Evolutionary conservation across 2,329 filamentous ascomycete species (phyloP), one percentile per base, ranked within the genome.

Genomic region (Monilinia laxa): DNA sequence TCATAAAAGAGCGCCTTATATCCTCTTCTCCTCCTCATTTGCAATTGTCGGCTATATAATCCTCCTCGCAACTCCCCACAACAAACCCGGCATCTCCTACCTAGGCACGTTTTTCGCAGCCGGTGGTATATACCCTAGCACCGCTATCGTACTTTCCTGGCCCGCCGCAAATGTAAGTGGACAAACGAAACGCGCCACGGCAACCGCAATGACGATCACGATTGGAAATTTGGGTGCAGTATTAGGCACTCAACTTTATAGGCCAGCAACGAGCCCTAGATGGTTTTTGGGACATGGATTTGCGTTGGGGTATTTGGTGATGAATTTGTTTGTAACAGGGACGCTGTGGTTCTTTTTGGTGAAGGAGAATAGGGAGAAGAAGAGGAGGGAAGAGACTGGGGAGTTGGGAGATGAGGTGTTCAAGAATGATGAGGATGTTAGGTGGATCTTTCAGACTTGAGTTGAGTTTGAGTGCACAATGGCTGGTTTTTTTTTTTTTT

Each of bases 81-180:
- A 76, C 0, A 79, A 80, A 1, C 83, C 87, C 0, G 85, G 86
- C 0, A 78, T 88, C 0, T 86, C 84, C 0, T 89, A 89, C 70
- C 70, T 81, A 0, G 87, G 86, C 3, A 87, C 84, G 0, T 85
- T 89, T 73, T 84, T 90, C 69, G 85, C 86, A 0, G 85, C 86
- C 0, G 86, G 83, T 0, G 89, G 89, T 0, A 90, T 91, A 70
- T 91, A 90, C 73, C 87, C 88, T 0, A 83, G 85, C 0, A 84
- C 82, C 0, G 87, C 87, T 0, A 81, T 90, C 2, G 84, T 87
- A 0, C 79, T 91, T 0, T 87, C 85, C 0, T 91, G 89, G 88
- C 87, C 88, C 0, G 88, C 88, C 1, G 90, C 89, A 75, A 91
- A 91, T 67, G 86, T 91, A 0, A 87, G 86, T 0, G 87, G 87